phyloP scores from a whole-genome alignment of 805 yeast species.

The Candida silvicultrix region DNA sequence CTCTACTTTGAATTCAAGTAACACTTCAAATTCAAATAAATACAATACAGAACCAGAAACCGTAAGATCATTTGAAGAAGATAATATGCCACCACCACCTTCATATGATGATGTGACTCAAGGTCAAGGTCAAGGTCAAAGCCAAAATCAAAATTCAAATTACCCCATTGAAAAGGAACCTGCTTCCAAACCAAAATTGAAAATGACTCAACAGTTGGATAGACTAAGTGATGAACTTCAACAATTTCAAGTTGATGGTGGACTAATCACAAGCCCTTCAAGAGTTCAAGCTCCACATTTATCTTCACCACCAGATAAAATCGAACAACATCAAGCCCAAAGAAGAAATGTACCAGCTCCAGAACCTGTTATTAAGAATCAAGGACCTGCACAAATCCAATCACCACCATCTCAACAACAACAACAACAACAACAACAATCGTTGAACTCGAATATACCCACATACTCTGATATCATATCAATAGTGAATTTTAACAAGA shows the following conservation, averaged over 20 bases:
- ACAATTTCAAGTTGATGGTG: background rate
- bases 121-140: background rate
- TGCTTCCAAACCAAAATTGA: background rate
- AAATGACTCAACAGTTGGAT: background rate
- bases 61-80: background rate
- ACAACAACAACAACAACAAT: slow-evolving; percentile 3
- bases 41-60: background rate
- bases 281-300: background rate
- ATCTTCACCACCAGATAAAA: background rate
- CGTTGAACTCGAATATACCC: slow-evolving; percentile 6
- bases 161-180: background rate
- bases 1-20: background rate
- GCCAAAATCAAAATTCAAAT: background rate
- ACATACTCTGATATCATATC: slow-evolving; percentile 23
- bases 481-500: slow-evolving; percentile 22
- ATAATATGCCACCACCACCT: slow-evolving; percentile 3
- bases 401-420: slow-evolving; percentile 1
- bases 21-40: background rate
- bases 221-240: background rate
- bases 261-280: background rate
- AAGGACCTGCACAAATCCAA: slow-evolving; percentile 1
- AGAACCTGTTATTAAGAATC: background rate
- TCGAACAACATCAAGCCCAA: background rate
- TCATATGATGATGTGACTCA: background rate
- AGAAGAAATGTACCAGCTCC: background rate